Evolutionary conservation across 768 basidiomycete species (phyloP), one percentile per base, ranked within the genome.

Genomic region (Filobasidium floriforme): DNA sequence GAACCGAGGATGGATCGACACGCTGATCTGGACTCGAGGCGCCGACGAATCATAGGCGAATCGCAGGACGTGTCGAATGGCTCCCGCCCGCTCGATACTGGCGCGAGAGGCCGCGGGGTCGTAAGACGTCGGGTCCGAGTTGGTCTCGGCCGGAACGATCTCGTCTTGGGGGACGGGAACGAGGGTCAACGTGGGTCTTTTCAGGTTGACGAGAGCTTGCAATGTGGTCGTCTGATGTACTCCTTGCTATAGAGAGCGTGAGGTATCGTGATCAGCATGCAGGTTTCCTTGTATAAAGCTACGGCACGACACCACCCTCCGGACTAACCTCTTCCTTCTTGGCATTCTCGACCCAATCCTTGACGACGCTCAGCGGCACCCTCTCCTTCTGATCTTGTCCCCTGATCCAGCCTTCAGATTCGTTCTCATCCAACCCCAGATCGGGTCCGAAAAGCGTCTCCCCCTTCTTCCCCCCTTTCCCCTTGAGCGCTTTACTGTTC

Each of bases 21-120:
- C 84, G 43, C 86, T 85, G 66, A 96, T 86, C 24, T 83, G 84
- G 73, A 90, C 91, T 71, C 87, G 88, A 9, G 92, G 88, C 0
- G 91, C 86, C 66, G 92, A 90, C 69, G 89, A 90, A 75, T 97
- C 92, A 77, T 89, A 97, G 75, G 89, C 87, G 77, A 96, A 97
- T 74, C 18, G 83, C 81, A 66, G 84, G 82, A 52, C 46, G 41
- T 65, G 64, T 60, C 29, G 64, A 51, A 40, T n/a, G 40, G 19
- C 28, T 9, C 40, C 29, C 4, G 24, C 32, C 24, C 24, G 22
- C 46, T 63, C 24, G 24, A 52, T 52, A n/a, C 54, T 57, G 54
- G 71, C 3, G 82, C 72, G 22, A 28, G 69, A 59, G 89, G 81
- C 0, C 87, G 90, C 9, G 86, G 86, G 28, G 22, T 65, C 55